A percentile compares a stretch with the other conserved stretches of the same genome.
phyloP scores from a whole-genome alignment of 2,329 filamentous ascomycete genomes.

The Akanthomyces dipterigenus region DNA sequence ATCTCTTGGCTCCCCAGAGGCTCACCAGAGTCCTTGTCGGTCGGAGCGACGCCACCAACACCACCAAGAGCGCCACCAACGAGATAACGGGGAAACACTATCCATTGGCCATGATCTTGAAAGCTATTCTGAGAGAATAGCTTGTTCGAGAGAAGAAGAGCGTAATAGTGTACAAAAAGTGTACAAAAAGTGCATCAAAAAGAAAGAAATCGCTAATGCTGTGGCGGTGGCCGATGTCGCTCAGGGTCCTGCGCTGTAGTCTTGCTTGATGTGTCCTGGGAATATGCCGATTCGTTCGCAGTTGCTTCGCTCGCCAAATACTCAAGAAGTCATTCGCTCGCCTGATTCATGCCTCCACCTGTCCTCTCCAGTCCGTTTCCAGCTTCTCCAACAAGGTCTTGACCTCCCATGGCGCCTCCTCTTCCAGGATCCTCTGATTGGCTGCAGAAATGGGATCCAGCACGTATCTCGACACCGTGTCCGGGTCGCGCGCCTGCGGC shows the following conservation, averaged over 20 bases:
- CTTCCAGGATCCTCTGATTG: constrained; percentile 46
- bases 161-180: background rate
- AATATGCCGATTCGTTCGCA: background rate
- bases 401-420: constrained; percentile 45
- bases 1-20: constrained; percentile 11
- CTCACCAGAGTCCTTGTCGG: constrained; percentile 3
- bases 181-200: background rate
- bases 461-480: constrained; percentile 70
- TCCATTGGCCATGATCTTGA: background rate
- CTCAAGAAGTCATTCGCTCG: background rate
- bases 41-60: constrained; percentile 2
- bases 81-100: background rate
- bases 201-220: background rate
- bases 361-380: constrained; percentile 31
- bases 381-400: constrained; percentile 42
- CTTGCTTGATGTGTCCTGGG: background rate
- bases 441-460: constrained; percentile 55
- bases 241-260: background rate
- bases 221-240: constrained; percentile 1
- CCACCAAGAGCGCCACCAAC: constrained; percentile 7
- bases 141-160: background rate
- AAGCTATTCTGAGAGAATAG: background rate
- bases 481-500: constrained; percentile 59
- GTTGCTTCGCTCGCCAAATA: background rate
- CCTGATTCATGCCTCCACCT: constrained; percentile 11